Evolutionary conservation across 2,329 filamentous ascomycete species (phyloP), one percentile per base, ranked within the genome.

Genomic region (Curvularia hawaiiensis): DNA sequence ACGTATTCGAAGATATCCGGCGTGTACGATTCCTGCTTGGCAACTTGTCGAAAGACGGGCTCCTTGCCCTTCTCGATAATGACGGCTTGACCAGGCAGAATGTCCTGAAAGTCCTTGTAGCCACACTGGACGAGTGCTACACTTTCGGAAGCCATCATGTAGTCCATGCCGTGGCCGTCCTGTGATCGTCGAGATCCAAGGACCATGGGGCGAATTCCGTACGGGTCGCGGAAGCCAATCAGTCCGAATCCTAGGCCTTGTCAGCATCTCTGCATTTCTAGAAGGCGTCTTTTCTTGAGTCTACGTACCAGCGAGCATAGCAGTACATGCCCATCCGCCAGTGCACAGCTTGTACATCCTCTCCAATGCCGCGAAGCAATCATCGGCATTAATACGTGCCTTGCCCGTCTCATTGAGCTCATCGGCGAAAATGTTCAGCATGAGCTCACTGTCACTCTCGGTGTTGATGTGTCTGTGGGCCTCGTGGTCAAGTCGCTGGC

Each of bases 121-220:
- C 91, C 91, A 47, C 94, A 87, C 74, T 96, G 91, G 45, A 85
- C 85, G 46, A 97, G 80, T 9, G 92, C 92, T 49, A 97, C 88
- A 9, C 90, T 94, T 77, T 97, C 92, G 0, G 92, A 96, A 1
- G 92, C 91, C 81, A 97, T 86, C 84, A 97, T 92, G 79, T 96
- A 97, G 77, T 97, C 92, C 59, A 78, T 88, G 6, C 86, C 87
- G 4, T 84, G 81, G 35, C 85, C 82, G 39, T 86, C 89, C 14
- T 81, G 77, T 1, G 90, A 92, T 1, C 86, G 83, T 52, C 92
- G 85, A 48, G 87, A 90, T 41, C 92, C 92, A 10, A 96, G 79
- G 46, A 90, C 85, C 63, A 97, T 85, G 3, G 92, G 92, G 12
- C 92, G 90, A 70, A 96, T 96, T 61, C 91, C 91, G 70, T 92